Evolutionary conservation across 2,329 filamentous ascomycete genomes (phyloP).

Genomic region (Ceratocystis papillata): DNA sequence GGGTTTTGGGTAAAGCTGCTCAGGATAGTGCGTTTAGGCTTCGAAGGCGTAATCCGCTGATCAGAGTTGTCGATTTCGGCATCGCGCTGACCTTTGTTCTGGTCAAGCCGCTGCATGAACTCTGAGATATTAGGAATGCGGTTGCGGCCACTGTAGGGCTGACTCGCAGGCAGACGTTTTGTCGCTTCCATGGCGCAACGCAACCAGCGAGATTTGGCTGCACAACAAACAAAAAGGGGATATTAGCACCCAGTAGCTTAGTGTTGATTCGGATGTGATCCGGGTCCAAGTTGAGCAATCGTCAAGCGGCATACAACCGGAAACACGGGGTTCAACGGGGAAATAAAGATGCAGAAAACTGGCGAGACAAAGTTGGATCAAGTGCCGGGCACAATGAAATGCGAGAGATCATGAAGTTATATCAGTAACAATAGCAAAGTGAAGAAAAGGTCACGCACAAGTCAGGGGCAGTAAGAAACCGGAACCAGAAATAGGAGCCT

Average conservation of each 20-base stretch:
- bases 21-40: constrained; percentile 9
- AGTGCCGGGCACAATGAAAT: background rate
- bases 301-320: background rate
- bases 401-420: background rate
- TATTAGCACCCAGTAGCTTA: constrained; percentile 1
- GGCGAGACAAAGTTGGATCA: background rate
- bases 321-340: background rate
- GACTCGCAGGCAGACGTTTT: constrained; percentile 39
- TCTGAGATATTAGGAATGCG: constrained; percentile 79
- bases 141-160: constrained; percentile 74
- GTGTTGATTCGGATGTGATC: background rate
- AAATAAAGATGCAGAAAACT: background rate
- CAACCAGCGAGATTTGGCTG: background rate
- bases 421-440: background rate
- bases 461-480: background rate
- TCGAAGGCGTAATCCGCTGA: background rate
- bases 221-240: background rate
- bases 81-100: constrained; percentile 67
- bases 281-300: background rate
- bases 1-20: constrained; percentile 32
- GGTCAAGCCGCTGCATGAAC: constrained; percentile 69
- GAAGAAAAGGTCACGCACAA: background rate
- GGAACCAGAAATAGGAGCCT: background rate
- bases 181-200: constrained; percentile 33
- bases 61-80: constrained; percentile 53